Evolutionary conservation across 1,139 yeast genomes (phyloP).

Genomic region (Candida albicans): DNA sequence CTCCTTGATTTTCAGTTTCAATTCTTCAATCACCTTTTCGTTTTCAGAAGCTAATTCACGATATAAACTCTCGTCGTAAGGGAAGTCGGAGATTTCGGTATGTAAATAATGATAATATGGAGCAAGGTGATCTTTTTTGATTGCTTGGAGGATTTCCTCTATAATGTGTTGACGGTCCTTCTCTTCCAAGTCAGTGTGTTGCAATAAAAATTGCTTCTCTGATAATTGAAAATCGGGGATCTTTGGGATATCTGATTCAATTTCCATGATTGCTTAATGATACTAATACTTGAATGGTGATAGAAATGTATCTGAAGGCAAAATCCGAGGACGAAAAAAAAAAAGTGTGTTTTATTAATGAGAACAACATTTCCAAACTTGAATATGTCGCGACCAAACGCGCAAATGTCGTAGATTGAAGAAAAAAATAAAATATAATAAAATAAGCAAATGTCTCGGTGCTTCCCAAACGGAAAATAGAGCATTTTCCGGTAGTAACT

Average conservation of each 20-base stretch:
- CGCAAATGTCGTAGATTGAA: no score
- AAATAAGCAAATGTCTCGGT: no score
- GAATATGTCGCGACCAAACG: no score
- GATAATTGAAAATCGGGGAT: constrained; percentile 83
- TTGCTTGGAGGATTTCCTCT: constrained; percentile 49
- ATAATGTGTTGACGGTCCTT: constrained; percentile 38
- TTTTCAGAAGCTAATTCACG: constrained; percentile 53
- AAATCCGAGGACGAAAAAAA: constrained; percentile 1
- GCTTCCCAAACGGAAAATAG: no score
- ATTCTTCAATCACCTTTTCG: constrained; percentile 51
- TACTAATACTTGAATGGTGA: no score
- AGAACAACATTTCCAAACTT: not conserved
- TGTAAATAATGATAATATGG: constrained; percentile 80
- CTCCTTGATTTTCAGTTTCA: constrained; percentile 64
- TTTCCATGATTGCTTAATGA: constrained; percentile 27
- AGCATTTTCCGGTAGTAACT: no score
- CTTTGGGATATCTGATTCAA: constrained; percentile 51
- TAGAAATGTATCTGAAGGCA: constrained; percentile 3
- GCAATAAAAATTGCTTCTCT: constrained; percentile 69
- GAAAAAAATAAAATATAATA: no score
- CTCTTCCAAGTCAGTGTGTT: constrained; percentile 29
- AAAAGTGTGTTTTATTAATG: not conserved
- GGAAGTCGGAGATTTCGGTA: constrained; percentile 45
- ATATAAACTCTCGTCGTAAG: constrained; percentile 63
- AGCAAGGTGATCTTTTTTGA: constrained; percentile 66